Evolutionary conservation across 2,329 filamentous ascomycete genomes (phyloP).

Genomic region (Colletotrichum aenigma): DNA sequence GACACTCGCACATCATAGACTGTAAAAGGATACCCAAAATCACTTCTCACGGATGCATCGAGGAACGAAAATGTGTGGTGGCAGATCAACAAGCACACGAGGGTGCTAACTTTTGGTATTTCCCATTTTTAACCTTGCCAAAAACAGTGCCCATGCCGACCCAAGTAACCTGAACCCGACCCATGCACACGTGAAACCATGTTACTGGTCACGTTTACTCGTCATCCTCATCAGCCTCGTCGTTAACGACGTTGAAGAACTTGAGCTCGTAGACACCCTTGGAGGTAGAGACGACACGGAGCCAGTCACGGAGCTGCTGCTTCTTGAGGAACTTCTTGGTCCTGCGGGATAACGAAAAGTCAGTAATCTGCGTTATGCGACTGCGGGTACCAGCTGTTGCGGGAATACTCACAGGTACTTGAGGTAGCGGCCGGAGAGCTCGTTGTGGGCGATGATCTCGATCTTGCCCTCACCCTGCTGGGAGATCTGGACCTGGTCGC

Average conservation of each 20-base stretch:
- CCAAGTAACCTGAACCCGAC: constrained; percentile 19
- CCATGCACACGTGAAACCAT: constrained; percentile 7
- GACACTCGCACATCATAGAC: not conserved
- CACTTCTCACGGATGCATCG: not conserved
- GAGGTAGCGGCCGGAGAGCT: constrained; percentile 98
- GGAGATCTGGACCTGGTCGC: constrained; percentile 88
- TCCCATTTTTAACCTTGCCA: constrained; percentile 17
- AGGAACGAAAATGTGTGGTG: not conserved
- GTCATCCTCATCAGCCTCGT: constrained; percentile 97
- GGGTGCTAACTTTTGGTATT: constrained; percentile 23
- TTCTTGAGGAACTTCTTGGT: constrained; percentile 99
- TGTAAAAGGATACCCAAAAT: constrained; percentile 12
- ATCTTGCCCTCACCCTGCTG: constrained; percentile 96
- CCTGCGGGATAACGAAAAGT: constrained; percentile 48
- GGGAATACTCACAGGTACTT: constrained; percentile 88
- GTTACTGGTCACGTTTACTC: constrained; percentile 66
- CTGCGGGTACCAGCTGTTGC: not conserved
- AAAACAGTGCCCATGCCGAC: constrained; percentile 16
- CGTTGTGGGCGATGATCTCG: constrained; percentile 95
- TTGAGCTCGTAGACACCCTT: constrained; percentile 99
- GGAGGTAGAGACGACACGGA: constrained; percentile 96
- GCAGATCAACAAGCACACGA: constrained; percentile 24
- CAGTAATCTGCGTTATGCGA: not conserved
- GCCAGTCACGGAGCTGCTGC: constrained; percentile 99
- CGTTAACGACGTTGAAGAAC: constrained; percentile 99